phyloP scores from a whole-genome alignment of 1,139 yeast species.

The Yamadazyma songkhlaensis region DNA sequence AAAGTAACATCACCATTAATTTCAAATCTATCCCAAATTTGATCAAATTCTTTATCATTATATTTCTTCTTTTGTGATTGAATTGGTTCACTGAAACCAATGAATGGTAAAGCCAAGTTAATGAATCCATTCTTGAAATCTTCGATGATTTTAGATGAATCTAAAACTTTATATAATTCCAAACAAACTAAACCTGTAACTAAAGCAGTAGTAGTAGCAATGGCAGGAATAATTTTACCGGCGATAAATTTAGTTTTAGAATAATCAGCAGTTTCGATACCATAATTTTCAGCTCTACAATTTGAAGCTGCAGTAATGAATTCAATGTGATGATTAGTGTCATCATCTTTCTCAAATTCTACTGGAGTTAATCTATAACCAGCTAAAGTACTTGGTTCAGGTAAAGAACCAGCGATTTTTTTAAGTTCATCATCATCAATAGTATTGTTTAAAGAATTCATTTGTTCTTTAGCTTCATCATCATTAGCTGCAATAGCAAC shows the following conservation, averaged over 20 bases:
- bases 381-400: conserved; percentile 84
- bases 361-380: conserved; percentile 84
- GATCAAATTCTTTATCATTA: conserved; percentile 77
- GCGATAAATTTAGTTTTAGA: conserved; percentile 81
- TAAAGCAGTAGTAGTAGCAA: conserved; percentile 96
- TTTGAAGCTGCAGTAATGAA: conserved; percentile 97
- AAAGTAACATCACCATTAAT: conserved; percentile 76
- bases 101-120: conserved; percentile 91
- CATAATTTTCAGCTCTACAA: conserved; percentile 89
- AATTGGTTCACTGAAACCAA: conserved; percentile 96
- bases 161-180: conserved; percentile 89
- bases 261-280: conserved; percentile 75
- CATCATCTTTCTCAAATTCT: conserved; percentile 98
- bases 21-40: conserved; percentile 94
- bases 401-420: conserved; percentile 71
- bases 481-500: conserved; percentile 85
- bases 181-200: conserved; percentile 93
- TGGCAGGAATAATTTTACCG: conserved; percentile 96
- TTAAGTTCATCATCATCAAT: conserved; percentile 58
- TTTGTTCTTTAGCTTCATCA: conserved; percentile 81
- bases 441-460: conserved; percentile 42
- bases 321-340: conserved; percentile 91
- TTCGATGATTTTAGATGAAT: conserved; percentile 69
- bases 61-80: conserved; percentile 80
- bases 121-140: conserved; percentile 92